A percentile compares a stretch with the other conserved stretches of the same genome.
Conservation (phyloP, 805 yeast genomes). For the Candida succiphila region DNA sequence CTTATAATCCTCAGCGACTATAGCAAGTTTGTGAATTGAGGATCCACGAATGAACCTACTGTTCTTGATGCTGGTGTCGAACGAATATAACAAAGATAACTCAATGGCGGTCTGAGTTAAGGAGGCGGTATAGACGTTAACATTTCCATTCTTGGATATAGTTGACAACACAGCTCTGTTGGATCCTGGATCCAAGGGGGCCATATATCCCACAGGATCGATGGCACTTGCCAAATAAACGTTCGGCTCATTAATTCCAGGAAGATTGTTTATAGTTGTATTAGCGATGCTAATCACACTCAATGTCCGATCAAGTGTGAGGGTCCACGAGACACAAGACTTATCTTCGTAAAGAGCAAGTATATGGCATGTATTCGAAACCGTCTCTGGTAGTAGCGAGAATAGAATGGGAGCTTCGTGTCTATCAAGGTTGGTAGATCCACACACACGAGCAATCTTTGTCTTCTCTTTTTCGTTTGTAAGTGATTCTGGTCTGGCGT, state of each 20-base stretch:
- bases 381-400: constrained; percentile 26
- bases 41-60: constrained; percentile 61
- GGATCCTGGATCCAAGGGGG: constrained; percentile 15
- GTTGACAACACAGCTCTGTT: constrained; percentile 44
- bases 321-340: constrained; percentile 30
- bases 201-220: constrained; percentile 56
- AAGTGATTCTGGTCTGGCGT: constrained; percentile 29
- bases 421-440: constrained; percentile 4
- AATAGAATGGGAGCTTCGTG: constrained; percentile 16
- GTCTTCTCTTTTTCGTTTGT: constrained; percentile 10
- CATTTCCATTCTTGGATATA: constrained; percentile 41
- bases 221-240: constrained; percentile 27
- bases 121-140: constrained; percentile 36
- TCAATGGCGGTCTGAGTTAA: constrained; percentile 16
- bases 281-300: constrained; percentile 14
- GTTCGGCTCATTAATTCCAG: constrained; percentile 9
- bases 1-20: constrained; percentile 45
- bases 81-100: constrained; percentile 43
- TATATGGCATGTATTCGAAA: constrained; percentile 26
- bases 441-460: constrained; percentile 13
- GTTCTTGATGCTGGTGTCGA: constrained; percentile 46
- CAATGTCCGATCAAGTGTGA: constrained; percentile 9
- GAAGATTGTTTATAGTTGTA: constrained; percentile 25
- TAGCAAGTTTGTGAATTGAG: constrained; percentile 64
- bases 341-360: constrained; percentile 38